Conservation (phyloP, 192 early-diverging fungal species). For the Pilaira anomala region DNA sequence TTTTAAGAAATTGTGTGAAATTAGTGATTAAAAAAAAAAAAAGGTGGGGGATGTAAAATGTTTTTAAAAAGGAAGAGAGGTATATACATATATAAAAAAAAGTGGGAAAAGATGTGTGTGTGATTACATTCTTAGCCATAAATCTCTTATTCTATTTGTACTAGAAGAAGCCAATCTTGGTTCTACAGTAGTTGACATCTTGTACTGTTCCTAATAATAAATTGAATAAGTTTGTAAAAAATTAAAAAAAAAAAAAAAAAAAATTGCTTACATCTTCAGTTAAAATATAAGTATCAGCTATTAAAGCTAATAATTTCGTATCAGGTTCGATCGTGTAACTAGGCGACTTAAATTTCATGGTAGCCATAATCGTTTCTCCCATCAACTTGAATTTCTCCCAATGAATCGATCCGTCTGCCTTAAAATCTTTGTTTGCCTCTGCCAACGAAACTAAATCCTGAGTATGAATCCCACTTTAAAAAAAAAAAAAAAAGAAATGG, state of each 20-base stretch:
- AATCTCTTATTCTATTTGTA: slow-evolving; percentile 19
- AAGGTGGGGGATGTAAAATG: neutral
- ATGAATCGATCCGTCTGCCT: slow-evolving; percentile 63
- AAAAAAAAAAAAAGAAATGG: slow-evolving; percentile 1
- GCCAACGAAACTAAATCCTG: slow-evolving; percentile 72
- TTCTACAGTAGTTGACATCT: slow-evolving; percentile 11
- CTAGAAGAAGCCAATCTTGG: slow-evolving; percentile 14
- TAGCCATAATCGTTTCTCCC: slow-evolving; percentile 32
- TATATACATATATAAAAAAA: neutral
- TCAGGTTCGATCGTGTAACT: slow-evolving; percentile 21
- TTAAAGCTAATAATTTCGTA: slow-evolving; percentile 22
- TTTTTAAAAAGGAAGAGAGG: neutral
- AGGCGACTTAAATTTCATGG: slow-evolving; percentile 26
- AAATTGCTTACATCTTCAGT: slow-evolving; percentile 26
- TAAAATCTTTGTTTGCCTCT: slow-evolving; percentile 65
- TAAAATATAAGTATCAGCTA: slow-evolving; percentile 24
- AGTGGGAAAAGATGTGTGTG: neutral
- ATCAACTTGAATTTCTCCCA: slow-evolving; percentile 71
- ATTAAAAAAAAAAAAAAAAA: neutral
- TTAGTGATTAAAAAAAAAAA: slow-evolving; percentile 1
- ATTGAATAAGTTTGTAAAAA: neutral
- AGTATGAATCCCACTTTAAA: slow-evolving; percentile 50
- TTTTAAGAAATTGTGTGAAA: neutral
- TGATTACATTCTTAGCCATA: slow-evolving; percentile 17
- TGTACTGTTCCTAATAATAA: slow-evolving; percentile 18